Evolutionary conservation across 164 flowering plant genomes (phyloP).

Genomic region (Akebia trifoliata): DNA sequence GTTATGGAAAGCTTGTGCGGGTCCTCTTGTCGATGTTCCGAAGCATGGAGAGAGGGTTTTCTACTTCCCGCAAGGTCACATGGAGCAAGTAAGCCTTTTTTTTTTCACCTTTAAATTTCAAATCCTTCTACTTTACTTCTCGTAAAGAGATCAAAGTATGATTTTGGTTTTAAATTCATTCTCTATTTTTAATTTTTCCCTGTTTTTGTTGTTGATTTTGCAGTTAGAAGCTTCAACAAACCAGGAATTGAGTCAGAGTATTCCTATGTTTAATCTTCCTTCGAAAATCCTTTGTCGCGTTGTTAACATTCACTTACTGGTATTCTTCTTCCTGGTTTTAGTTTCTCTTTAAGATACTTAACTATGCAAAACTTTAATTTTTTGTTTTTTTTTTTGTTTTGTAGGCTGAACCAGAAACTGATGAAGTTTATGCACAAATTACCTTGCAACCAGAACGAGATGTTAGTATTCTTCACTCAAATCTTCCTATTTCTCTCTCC

Average conservation of each 20-base stretch:
- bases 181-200: constrained; percentile 2
- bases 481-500: too few species aligned
- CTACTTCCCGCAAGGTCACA: constrained; percentile 89
- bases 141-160: not conserved
- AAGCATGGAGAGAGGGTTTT: constrained; percentile 49
- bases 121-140: not conserved
- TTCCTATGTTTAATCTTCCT: constrained; percentile 51
- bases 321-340: constrained; percentile 14
- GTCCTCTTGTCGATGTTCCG: constrained; percentile 77
- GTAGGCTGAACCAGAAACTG: constrained; percentile 76
- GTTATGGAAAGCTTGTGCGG: constrained; percentile 86
- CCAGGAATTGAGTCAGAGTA: constrained; percentile 56
- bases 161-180: not conserved
- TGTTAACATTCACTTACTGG: constrained; percentile 45
- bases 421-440: constrained; percentile 76
- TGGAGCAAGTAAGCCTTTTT: constrained; percentile 62
- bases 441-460: constrained; percentile 57
- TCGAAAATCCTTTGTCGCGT: constrained; percentile 72
- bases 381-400: constrained; percentile 4
- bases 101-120: not conserved
- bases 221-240: constrained; percentile 79
- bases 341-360: not conserved
- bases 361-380: not conserved
- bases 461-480: constrained; percentile 35
- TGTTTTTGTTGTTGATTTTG: constrained; percentile 13